Conservation (phyloP, 306 rosid species). For the Cucurbita argyrosperma region DNA sequence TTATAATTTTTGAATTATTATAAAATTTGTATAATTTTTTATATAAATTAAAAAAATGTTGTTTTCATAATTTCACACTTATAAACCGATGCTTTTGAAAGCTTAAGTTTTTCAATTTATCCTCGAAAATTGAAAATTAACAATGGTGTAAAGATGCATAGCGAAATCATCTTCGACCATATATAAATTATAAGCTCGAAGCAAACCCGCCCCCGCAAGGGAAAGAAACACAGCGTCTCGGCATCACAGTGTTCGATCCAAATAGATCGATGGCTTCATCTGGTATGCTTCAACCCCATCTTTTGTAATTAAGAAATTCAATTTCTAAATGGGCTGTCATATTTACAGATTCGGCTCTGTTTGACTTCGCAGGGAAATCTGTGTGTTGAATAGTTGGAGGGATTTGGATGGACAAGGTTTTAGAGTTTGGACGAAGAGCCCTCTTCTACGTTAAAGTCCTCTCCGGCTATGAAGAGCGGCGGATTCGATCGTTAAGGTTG, state of each 20-base stretch:
- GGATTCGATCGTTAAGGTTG: constrained; percentile 54
- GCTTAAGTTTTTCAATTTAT: neutral
- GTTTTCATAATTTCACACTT: no score
- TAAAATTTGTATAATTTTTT: no score
- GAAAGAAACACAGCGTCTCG: neutral
- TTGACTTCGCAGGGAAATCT: constrained; percentile 13
- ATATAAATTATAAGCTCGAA: neutral
- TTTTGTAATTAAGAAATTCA: neutral
- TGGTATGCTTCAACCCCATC: neutral
- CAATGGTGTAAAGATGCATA: neutral
- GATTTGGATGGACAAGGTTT: constrained; percentile 26
- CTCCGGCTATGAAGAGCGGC: constrained; percentile 80
- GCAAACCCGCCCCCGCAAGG: neutral
- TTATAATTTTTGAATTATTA: no score
- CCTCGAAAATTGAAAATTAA: neutral
- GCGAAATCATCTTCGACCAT: neutral
- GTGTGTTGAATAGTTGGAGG: neutral
- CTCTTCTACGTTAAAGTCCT: constrained; percentile 62
- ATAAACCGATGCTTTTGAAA: no score
- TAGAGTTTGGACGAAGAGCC: constrained; percentile 52
- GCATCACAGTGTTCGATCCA: neutral
- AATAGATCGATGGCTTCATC: neutral
- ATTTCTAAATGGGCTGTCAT: neutral
- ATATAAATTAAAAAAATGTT: no score
- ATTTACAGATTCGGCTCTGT: neutral